Evolutionary conservation across 345 rosid species (phyloP), one percentile per base, ranked within the genome.

Genomic region (Salix suchowensis): DNA sequence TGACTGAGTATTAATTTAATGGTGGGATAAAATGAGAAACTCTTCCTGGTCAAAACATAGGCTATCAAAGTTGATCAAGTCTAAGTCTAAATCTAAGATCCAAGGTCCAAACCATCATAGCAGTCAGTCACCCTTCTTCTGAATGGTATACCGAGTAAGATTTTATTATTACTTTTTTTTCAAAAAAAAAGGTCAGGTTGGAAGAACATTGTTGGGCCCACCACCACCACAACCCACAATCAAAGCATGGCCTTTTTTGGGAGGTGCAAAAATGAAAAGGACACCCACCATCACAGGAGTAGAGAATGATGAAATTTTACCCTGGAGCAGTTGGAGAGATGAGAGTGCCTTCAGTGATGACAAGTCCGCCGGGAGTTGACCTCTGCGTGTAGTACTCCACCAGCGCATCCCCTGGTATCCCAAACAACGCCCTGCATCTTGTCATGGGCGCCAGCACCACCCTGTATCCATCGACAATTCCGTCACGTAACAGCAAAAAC

Each of bases 371-470:
- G 1, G 87, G 87, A 46, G 96, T 95, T 6, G 97, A 77, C 70
- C 99, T 86, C 89, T 93, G 98, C 5, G 90, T 23, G 48, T 95
- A 93, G 82, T 93, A 95, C 77, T 90, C 91, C 6, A 85, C 91
- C 75, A 90, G 79, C 19, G 88, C 98, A 36, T 88, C 82, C 80
- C 82, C 71, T 7, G 98, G 97, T 64, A 91, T 79, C 67, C 92
- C 91, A 65, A 85, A 77, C 82, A 91, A 70, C 44, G 98, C 97
- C 77, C 98, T 88, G 87, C 98, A 91, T 77, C 98, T 85, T 11
- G 94, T 91, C 97, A 94, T 72, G 10, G 98, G 98, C 58, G 97
- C 98, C 21, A 93, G 86, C 84, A 93, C 97, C 78, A 95, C 85
- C 88, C 98, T 95, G 85, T 68, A 62, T 21, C 46, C 65, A 54